A percentile compares a stretch with the other conserved stretches of the same genome.
Conservation (phyloP, 345 rosid genomes). For the Gossypioides kirkii region DNA sequence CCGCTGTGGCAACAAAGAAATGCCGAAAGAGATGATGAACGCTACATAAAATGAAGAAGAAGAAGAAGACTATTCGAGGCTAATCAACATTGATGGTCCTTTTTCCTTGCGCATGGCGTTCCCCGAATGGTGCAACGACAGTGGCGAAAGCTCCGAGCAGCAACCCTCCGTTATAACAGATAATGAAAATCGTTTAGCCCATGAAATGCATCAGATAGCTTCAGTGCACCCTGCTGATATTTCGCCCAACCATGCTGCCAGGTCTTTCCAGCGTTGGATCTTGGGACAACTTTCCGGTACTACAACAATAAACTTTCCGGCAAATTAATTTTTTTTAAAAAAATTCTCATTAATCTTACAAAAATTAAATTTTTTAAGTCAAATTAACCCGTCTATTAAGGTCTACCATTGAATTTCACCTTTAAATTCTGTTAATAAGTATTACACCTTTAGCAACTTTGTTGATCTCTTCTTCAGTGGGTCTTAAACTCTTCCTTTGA, state of each 20-base stretch:
- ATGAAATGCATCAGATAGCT: conserved; percentile 57
- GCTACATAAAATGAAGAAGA: conserved; percentile 29
- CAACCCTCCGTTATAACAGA: conserved; percentile 54
- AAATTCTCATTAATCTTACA: too few species aligned
- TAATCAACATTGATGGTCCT: conserved; percentile 3
- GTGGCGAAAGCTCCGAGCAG: conserved; percentile 50
- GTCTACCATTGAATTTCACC: too few species aligned
- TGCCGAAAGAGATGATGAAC: conserved; percentile 25
- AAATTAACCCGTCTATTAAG: too few species aligned
- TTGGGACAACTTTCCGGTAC: conserved; percentile 39
- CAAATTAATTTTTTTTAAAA: too few species aligned
- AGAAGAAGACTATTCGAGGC: conserved; percentile 39
- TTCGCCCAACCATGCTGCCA: conserved; percentile 14
- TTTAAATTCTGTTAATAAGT: not conserved
- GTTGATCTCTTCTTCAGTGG: not conserved
- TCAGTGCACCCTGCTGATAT: conserved; percentile 41
- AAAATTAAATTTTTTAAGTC: too few species aligned
- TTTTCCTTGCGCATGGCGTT: conserved; percentile 7
- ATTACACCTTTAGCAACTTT: not conserved
- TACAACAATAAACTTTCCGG: too few species aligned
- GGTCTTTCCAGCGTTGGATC: conserved; percentile 8
- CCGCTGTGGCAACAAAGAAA: conserved; percentile 20
- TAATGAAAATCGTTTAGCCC: conserved; percentile 34
- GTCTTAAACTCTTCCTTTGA: not conserved
- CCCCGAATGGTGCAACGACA: conserved; percentile 44